phyloP scores from a whole-genome alignment of 2,329 filamentous ascomycete genomes.

The Aspergillus sp. region DNA sequence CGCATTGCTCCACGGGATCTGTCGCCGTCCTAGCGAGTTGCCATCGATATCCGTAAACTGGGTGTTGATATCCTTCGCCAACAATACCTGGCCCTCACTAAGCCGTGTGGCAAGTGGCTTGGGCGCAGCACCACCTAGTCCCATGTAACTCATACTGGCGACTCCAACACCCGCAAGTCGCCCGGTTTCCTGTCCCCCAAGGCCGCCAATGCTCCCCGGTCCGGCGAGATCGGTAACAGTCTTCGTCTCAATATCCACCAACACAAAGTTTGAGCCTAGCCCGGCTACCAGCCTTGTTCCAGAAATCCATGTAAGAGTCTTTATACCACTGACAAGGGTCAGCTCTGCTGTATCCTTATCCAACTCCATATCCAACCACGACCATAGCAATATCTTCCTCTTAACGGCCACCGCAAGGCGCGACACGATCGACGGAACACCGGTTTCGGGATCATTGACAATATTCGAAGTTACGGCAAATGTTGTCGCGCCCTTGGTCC shows the following conservation, averaged over 20 bases:
- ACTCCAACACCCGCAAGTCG: constrained; percentile 81
- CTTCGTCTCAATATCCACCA: constrained; percentile 78
- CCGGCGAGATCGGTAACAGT: constrained; percentile 76
- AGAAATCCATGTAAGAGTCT: constrained; percentile 86
- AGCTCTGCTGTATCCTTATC: constrained; percentile 72
- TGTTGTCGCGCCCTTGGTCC: constrained; percentile 82
- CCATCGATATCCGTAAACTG: constrained; percentile 85
- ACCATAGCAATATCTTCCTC: constrained; percentile 84
- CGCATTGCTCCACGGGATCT: constrained; percentile 87
- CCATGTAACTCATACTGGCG: constrained; percentile 94
- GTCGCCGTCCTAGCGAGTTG: constrained; percentile 75
- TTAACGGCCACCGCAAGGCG: constrained; percentile 90
- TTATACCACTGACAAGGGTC: constrained; percentile 76
- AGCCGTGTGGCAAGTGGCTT: constrained; percentile 84
- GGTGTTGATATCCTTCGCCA: constrained; percentile 98
- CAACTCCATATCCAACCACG: constrained; percentile 93
- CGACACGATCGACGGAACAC: constrained; percentile 90
- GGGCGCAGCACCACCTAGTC: constrained; percentile 85
- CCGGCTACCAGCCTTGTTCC: constrained; percentile 85
- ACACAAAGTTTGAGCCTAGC: constrained; percentile 85
- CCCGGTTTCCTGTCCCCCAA: constrained; percentile 63
- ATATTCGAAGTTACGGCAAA: constrained; percentile 97
- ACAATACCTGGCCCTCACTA: constrained; percentile 76
- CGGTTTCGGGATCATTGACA: constrained; percentile 80
- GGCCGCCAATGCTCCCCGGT: constrained; percentile 68